Conservation (phyloP, 1,284 basidiomycete genomes). For the Kalmanozyma brasiliensis region DNA sequence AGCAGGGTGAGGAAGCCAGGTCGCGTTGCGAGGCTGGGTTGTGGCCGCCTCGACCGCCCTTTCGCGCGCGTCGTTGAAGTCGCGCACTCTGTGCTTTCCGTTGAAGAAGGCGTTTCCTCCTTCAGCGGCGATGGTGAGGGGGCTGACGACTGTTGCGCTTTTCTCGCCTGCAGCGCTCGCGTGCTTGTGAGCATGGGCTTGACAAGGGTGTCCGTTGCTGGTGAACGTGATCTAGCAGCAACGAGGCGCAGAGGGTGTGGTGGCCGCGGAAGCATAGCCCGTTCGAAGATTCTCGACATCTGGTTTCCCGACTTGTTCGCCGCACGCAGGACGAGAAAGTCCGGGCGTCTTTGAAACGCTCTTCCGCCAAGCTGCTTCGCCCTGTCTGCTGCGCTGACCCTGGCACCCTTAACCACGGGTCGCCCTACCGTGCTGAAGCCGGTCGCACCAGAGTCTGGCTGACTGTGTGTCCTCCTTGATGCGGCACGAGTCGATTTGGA, state of each 20-base stretch:
- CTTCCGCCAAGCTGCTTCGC: slow-evolving; percentile 12
- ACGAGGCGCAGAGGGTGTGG: slow-evolving; percentile 32
- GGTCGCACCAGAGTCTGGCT: slow-evolving; percentile 2
- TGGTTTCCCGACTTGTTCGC: slow-evolving; percentile 20
- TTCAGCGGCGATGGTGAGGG: neutral
- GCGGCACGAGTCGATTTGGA: neutral
- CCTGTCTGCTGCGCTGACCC: slow-evolving; percentile 12
- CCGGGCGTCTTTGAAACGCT: slow-evolving; percentile 9
- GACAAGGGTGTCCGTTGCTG: slow-evolving; percentile 9
- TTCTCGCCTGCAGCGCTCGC: slow-evolving; percentile 10
- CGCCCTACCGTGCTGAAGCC: slow-evolving; percentile 21
- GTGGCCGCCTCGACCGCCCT: neutral
- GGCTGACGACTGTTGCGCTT: slow-evolving; percentile 1
- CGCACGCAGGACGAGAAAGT: slow-evolving; percentile 30
- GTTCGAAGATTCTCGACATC: slow-evolving; percentile 25
- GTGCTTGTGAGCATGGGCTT: slow-evolving; percentile 28
- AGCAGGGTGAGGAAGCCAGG: slow-evolving; percentile 55
- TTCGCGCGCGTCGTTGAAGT: neutral
- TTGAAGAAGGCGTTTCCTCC: neutral
- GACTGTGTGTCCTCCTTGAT: neutral
- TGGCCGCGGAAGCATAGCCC: slow-evolving; percentile 26
- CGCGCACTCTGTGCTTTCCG: neutral
- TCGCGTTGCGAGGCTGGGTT: slow-evolving; percentile 41
- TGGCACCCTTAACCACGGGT: slow-evolving; percentile 26
- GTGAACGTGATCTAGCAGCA: neutral